Percentiles rank a stretch among this genome's conserved stretches.
These are phyloP conservation scores for Austroboletus rostrupii DNA, from an alignment of 1,284 basidiomycete species.

Conservation along the genomic window DNA sequence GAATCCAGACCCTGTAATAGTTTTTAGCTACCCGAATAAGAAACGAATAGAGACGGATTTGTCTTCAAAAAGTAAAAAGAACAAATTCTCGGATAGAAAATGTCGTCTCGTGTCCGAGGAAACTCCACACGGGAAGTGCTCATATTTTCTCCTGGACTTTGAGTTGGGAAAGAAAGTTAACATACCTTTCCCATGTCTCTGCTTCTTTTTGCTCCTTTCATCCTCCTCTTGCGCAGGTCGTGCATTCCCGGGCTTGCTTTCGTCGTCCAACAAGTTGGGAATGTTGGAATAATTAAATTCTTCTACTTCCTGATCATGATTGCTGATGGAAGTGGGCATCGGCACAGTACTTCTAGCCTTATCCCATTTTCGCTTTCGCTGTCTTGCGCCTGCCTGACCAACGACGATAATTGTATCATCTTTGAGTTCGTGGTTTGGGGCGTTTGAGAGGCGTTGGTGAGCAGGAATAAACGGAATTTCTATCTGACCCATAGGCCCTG, in stretches of 20 bases:
- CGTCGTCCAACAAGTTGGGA: slow-evolving; percentile 73
- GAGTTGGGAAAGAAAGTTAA: slow-evolving; percentile 3
- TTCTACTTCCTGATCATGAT: slow-evolving; percentile 33
- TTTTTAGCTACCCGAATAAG: slow-evolving; percentile 12
- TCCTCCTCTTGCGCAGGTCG: slow-evolving; percentile 27
- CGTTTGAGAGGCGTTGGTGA: slow-evolving; percentile 36
- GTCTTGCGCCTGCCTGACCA: slow-evolving; percentile 57
- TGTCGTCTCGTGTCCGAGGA: neutral
- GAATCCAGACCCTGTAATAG: slow-evolving; percentile 31
- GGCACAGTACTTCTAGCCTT: slow-evolving; percentile 12
- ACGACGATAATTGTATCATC: slow-evolving; percentile 71
- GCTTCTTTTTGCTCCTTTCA: slow-evolving; percentile 43
- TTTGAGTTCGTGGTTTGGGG: slow-evolving; percentile 29
- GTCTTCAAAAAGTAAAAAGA: neutral
- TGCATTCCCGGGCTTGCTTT: slow-evolving; percentile 36
- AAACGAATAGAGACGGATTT: slow-evolving; percentile 1
- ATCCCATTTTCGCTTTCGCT: slow-evolving; percentile 49
- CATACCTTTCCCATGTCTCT: slow-evolving; percentile 49
- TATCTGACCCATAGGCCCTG: slow-evolving; percentile 40
- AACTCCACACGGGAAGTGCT: slow-evolving; percentile 6
- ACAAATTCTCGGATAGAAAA: neutral
- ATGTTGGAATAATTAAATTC: slow-evolving; percentile 74
- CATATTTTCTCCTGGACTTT: neutral
- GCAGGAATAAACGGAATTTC: slow-evolving; percentile 73
- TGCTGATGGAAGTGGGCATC: slow-evolving; percentile 9